Base-by-base conservation (phyloP, 495 filamentous ascomycete genomes). In the Xylaria acuta region DNA sequence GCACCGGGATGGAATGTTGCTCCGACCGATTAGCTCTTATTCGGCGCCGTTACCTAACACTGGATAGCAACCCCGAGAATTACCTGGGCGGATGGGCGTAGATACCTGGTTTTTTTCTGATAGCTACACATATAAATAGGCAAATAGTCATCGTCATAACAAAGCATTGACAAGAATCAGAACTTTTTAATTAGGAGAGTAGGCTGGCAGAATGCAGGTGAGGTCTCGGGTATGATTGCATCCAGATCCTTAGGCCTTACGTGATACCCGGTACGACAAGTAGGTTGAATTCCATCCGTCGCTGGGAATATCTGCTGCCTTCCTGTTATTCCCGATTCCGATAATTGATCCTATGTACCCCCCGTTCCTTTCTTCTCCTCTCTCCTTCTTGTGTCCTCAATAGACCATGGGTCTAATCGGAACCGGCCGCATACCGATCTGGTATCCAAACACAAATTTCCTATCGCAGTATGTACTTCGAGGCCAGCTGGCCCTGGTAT, bases 1-100 rank as follows among this genome's bases (percentile, higher is more conserved):
- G 68, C 47, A 36, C 41, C 58, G 43, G 68, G 30, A 27, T 59
- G 1, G 8, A 63, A 22, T 45, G 56, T 63, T 70, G 41, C 59
- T 22, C 56, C 56, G 68, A 51, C 43, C 38, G 34, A 59, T 60
- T 7, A n/a, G 27, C n/a, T 49, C 47, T 1, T 41, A 20, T 40
- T 51, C 38, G 41, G 51, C 63, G 40, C 22, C 63, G 16, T 53
- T 66, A 18, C 38, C 36, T 18, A 38, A 38, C 18, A 22, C 20
- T 60, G 16, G 14, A 11, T 25, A 27, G n/a, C n/a, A n/a, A n/a
- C 12, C 0, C 27, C 53, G 53, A 56, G 25, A 32, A 30, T 11
- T 49, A 54, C n/a, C n/a, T n/a, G n/a, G n/a, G n/a, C n/a, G n/a
- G n/a, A n/a, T n/a, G n/a, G n/a, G n/a, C n/a, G n/a, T n/a, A n/a